Base-by-base conservation (phyloP, 345 rosid genomes). In the Bruguiera sexangula region DNA sequence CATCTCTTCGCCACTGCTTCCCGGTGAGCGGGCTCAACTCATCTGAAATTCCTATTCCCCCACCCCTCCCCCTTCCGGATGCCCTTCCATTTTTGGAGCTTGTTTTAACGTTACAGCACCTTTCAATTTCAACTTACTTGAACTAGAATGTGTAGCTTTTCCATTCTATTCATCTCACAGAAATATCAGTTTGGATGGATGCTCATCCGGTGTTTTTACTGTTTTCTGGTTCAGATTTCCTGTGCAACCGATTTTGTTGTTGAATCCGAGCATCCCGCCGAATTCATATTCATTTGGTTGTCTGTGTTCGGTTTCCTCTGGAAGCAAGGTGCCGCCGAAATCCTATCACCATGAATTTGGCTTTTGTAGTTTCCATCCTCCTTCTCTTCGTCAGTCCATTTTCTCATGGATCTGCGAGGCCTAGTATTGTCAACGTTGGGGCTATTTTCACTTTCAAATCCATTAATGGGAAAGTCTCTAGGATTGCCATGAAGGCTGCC, bases 401-500 rank as follows among this genome's bases (percentile, higher is more conserved):
- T 46, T 73, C 87, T 31, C 77, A 65, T 62, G 90, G 80, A 19
- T 18, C 3, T 18, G 15, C 77, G 36, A 76, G 73, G 78, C 84
- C 86, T 72, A 77, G 18, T 26, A 65, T 62, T 60, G 60, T 90
- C 52, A 83, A 80, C 68, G 81, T 90, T 76, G 96, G 96, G 76
- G 92, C 96, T 52, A 88, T 87, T 54, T 87, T 83, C 69, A 57
- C 89, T 66, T 70, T 83, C 30, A 6, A 21, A 19, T 83, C 92
- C 32, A 70, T 75, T 56, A 73, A 87, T 67, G 94, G 90, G 59
- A 62, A 30, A 50, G 92, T 90, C 69, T 71, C 94, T 46, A 78
- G 56, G 76, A 74, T 87, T 62, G 92, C 94, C 77, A 82, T 87
- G 77, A 66, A 82, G 78, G 94, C 96, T 76, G 96, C 96, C 34